Evolutionary conservation across 495 filamentous ascomycete species (phyloP), one percentile per base, ranked within the genome.

Genomic region (Trichocladium uniseriatum): DNA sequence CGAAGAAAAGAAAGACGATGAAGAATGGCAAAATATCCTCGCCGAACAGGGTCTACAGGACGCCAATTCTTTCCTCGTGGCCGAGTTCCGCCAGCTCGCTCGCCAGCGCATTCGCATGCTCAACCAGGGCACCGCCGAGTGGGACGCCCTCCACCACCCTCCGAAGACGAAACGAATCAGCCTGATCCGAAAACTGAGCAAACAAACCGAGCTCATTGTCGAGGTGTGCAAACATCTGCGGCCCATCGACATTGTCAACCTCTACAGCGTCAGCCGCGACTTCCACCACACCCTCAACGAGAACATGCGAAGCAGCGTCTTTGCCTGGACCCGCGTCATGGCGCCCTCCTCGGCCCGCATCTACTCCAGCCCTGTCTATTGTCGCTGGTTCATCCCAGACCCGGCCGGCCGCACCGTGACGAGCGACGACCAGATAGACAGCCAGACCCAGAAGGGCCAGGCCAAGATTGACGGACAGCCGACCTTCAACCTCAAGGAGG

Each of bases 261-360:
- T 86, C 15, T 82, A 80, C 62, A 60, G 75, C 53, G 73, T 79
- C 45, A 76, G 72, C 51, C 76, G 70, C 44, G 56, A 65, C 34
- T 83, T 83, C 61, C 73, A 83, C 57, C 35, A 53, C 9, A 62
- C 74, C 37, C 49, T 81, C 52, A 75, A 79, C 49, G 36, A 47
- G 21, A 54, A 76, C 56, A 58, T 76, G 42, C 46, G 62, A 20
- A 67, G 68, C 49, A 64, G 67, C 43, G 54, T 68, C 29, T 29
- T 49, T 11, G 24, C 40, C 20, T 61, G 58, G 56, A 53, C 59
- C 6, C 37, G 28, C 9, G 32, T 51, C 41, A 68, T 70, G 50
- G 72, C 73, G 4, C 67, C 71, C 0, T 67, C 67, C 16, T 66
- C 76, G 7, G 65, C 68, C 11, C 48, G 48, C 19, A 67, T 79